Conservation (phyloP, 345 rosid species). For the Citrus sp. region DNA sequence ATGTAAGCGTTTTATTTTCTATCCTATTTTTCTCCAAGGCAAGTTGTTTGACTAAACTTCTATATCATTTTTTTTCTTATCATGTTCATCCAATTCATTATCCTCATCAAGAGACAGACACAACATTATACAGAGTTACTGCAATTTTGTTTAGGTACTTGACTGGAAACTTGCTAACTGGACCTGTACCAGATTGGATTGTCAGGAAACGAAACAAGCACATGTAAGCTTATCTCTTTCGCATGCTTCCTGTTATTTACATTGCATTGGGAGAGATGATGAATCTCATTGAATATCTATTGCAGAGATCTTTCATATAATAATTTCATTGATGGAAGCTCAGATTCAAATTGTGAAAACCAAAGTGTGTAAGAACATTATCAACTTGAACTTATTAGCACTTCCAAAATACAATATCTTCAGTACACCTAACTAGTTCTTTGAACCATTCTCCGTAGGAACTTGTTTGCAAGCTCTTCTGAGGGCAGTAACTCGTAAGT, state of each 20-base stretch:
- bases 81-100: background rate
- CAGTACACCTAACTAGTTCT: background rate
- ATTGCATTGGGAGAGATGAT: background rate
- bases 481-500: conserved; percentile 23
- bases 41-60: background rate
- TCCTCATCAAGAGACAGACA: too few species aligned
- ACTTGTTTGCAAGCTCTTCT: conserved; percentile 37
- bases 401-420: background rate
- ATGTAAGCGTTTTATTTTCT: conserved; percentile 11
- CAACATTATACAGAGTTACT: too few species aligned
- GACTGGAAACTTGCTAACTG: conserved; percentile 36
- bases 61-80: too few species aligned
- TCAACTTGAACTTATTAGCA: background rate
- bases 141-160: conserved; percentile 20
- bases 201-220: too few species aligned
- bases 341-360: background rate
- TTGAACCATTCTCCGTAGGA: conserved; percentile 19
- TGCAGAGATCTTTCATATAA: conserved; percentile 42
- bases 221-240: too few species aligned
- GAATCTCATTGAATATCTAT: background rate
- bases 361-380: conserved; percentile 17
- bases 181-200: background rate
- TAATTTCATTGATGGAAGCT: conserved; percentile 17
- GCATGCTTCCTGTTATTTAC: too few species aligned
- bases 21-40: background rate